Percentiles rank a stretch among this genome's conserved stretches.
Conservation (phyloP, 2,329 filamentous ascomycete species). For the Talaromyces sp. region DNA sequence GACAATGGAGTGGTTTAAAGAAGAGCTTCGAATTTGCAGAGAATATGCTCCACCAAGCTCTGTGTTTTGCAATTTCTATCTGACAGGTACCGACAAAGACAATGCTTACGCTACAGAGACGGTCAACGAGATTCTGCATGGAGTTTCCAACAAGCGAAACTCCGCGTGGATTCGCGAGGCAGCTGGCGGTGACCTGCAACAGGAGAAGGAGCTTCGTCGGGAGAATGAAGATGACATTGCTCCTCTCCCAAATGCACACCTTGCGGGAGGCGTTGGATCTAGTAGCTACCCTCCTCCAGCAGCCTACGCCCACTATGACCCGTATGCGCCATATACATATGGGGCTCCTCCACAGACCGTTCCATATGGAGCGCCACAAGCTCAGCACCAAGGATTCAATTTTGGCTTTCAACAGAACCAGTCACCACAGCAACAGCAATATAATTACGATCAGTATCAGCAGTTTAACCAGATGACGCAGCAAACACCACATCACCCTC, state of each 20-base stretch:
- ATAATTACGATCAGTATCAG: constrained; percentile 19
- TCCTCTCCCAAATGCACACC: constrained; percentile 62
- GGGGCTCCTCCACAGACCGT: constrained; percentile 15
- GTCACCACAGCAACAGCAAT: constrained; percentile 8
- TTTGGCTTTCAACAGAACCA: constrained; percentile 17
- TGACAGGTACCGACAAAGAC: constrained; percentile 66
- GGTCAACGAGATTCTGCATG: constrained; percentile 81
- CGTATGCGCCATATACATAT: constrained; percentile 23
- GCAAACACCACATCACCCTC: constrained; percentile 35
- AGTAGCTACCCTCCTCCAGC: constrained; percentile 17
- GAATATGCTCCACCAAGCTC: constrained; percentile 84
- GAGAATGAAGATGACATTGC: constrained; percentile 84
- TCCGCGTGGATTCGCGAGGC: constrained; percentile 79
- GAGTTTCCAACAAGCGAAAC: constrained; percentile 80
- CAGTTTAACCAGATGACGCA: constrained; percentile 64
- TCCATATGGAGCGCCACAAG: constrained; percentile 2
- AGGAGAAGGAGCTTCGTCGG: constrained; percentile 71
- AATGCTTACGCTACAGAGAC: constrained; percentile 40
- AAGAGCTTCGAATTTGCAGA: constrained; percentile 86
- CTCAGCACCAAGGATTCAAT: constrained; percentile 16
- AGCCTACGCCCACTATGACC: constrained; percentile 19
- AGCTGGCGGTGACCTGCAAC: constrained; percentile 72
- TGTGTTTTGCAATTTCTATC: constrained; percentile 91
- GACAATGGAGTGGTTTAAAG: constrained; percentile 96
- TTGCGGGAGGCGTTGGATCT: constrained; percentile 18